Conservation (phyloP, 1,284 basidiomycete genomes). For the Volvariella volvacea region DNA sequence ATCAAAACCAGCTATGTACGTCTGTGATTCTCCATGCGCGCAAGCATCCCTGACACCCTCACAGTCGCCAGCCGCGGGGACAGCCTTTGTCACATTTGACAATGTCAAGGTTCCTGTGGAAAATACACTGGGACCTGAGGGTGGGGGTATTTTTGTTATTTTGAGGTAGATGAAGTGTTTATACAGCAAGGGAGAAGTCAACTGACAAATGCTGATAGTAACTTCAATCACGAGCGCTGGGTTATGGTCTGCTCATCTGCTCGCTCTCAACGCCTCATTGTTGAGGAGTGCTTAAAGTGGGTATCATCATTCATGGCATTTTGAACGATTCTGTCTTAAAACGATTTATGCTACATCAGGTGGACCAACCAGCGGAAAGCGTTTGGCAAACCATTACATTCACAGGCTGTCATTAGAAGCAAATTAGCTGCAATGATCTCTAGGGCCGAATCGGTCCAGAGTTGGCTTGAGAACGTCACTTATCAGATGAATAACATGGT, state of each 20-base stretch:
- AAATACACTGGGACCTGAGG: slow-evolving; percentile 82
- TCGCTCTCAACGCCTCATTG: slow-evolving; percentile 48
- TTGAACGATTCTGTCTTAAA: neutral
- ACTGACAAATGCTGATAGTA: slow-evolving; percentile 12
- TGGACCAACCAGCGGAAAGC: slow-evolving; percentile 67
- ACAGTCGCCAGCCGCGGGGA: slow-evolving; percentile 73
- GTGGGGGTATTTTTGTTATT: slow-evolving; percentile 79
- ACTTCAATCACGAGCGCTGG: slow-evolving; percentile 27
- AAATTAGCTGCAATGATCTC: slow-evolving; percentile 78
- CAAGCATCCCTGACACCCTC: slow-evolving; percentile 42
- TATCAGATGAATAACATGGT: slow-evolving; percentile 77
- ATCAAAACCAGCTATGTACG: slow-evolving; percentile 79
- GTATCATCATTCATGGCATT: slow-evolving; percentile 14
- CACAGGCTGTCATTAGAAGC: slow-evolving; percentile 74
- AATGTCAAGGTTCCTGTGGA: slow-evolving; percentile 83
- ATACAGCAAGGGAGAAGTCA: neutral
- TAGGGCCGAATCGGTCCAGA: slow-evolving; percentile 66
- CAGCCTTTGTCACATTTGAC: slow-evolving; percentile 84
- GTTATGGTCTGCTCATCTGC: slow-evolving; percentile 6
- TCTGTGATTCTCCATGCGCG: slow-evolving; percentile 4
- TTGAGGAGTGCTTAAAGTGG: slow-evolving; percentile 62
- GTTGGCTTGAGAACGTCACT: slow-evolving; percentile 76
- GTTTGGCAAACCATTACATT: slow-evolving; percentile 72
- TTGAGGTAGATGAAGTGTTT: slow-evolving; percentile 36
- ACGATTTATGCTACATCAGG: slow-evolving; percentile 20